Evolutionary conservation across 108 stramenopile genomes (phyloP).

Genomic region (Epithemia pelagica): DNA sequence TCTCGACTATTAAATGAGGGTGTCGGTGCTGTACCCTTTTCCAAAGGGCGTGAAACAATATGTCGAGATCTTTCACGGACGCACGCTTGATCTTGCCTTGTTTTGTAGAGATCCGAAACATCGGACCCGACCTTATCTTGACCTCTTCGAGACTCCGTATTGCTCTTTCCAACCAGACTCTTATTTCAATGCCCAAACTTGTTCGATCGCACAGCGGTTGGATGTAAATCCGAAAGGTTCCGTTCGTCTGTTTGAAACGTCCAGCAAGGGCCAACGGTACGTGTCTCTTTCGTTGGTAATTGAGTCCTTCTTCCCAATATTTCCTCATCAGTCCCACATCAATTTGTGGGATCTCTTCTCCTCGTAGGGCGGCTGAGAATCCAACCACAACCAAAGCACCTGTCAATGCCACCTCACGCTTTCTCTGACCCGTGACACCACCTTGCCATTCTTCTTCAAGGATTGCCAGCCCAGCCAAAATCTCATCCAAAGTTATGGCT

Average conservation of each 20-base stretch:
- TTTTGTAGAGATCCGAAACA: neutral
- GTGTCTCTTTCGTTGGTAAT: constrained; percentile 1
- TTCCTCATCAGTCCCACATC: neutral
- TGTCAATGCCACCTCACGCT: neutral
- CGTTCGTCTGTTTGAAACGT: constrained; percentile 17
- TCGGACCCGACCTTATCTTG: neutral
- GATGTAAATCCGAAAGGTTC: neutral
- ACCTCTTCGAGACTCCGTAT: neutral
- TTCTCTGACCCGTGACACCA: neutral
- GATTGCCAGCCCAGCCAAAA: neutral
- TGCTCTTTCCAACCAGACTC: neutral
- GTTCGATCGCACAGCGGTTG: neutral
- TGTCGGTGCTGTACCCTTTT: constrained; percentile 3
- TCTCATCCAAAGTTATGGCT: constrained; percentile 2
- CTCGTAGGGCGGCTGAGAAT: constrained; percentile 1
- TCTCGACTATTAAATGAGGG: neutral
- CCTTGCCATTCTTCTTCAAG: constrained; percentile 6
- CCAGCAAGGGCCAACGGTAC: constrained; percentile 11
- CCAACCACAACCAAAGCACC: neutral
- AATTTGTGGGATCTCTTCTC: constrained; percentile 1
- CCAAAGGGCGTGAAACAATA: constrained; percentile 2
- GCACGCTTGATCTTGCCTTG: neutral
- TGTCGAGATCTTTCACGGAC: neutral
- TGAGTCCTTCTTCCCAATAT: neutral
- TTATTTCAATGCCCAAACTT: neutral